phyloP scores from a whole-genome alignment of 139 green algal genomes.

The Volvox reticuliferus region DNA sequence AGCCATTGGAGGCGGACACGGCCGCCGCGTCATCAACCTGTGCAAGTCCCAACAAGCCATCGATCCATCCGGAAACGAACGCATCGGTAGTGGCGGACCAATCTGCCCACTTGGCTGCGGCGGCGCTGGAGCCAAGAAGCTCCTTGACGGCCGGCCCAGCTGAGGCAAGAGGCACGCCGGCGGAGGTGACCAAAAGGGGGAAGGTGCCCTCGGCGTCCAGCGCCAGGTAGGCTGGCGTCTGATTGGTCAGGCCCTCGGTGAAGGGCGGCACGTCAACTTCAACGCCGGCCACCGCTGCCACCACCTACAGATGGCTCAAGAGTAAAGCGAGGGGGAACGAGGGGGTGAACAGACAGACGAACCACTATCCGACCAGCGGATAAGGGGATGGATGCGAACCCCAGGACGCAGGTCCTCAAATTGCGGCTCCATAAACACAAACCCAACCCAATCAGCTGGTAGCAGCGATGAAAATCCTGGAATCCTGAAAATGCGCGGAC shows the following conservation, averaged over 20 bases:
- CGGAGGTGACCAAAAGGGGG: constrained; percentile 52
- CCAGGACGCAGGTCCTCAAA: too few relatives aligned
- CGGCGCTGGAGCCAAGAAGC: not conserved
- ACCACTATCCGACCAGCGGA: too few relatives aligned
- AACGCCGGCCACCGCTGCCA: constrained; percentile 45
- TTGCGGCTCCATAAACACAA: too few relatives aligned
- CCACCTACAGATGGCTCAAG: constrained; percentile 20
- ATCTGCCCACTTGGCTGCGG: constrained; percentile 48
- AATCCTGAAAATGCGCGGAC: too few relatives aligned
- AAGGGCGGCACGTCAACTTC: constrained; percentile 59
- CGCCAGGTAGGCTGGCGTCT: constrained; percentile 63
- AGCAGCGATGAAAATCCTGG: too few relatives aligned
- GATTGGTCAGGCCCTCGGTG: constrained; percentile 64
- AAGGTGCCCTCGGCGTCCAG: constrained; percentile 49
- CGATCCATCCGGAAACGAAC: constrained; percentile 2
- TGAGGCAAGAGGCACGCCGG: not conserved
- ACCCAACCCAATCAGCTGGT: too few relatives aligned
- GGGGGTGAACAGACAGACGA: too few relatives aligned
- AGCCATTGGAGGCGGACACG: not conserved
- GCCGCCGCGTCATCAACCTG: not conserved
- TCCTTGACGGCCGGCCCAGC: constrained; percentile 1
- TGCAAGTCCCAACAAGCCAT: constrained; percentile 26
- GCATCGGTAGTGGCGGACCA: constrained; percentile 27
- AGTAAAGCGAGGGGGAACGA: too few relatives aligned
- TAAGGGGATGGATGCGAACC: too few relatives aligned